Conservation (phyloP, 1,284 basidiomycete species). For the Meira miltonrushii region DNA sequence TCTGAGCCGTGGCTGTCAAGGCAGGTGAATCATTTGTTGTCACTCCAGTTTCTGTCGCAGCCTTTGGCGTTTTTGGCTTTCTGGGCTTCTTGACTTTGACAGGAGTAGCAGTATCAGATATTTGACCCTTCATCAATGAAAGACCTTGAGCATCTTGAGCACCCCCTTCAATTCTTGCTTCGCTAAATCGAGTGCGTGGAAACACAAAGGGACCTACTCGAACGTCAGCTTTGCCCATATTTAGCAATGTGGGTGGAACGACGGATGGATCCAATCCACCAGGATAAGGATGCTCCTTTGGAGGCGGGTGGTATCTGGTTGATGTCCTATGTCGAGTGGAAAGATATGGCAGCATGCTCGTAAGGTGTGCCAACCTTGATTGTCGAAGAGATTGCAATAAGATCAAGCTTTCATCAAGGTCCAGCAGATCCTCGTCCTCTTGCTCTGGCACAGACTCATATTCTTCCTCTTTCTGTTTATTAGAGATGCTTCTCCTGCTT, state of each 20-base stretch:
- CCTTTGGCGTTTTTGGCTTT: no score
- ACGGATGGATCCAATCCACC: constrained; percentile 35
- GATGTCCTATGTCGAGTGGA: constrained; percentile 10
- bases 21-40: neutral
- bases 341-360: constrained; percentile 41
- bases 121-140: neutral
- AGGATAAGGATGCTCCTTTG: constrained; percentile 1
- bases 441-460: neutral
- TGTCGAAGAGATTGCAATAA: constrained; percentile 47
- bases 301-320: constrained; percentile 3
- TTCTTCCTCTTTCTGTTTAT: neutral
- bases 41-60: neutral
- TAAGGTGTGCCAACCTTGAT: constrained; percentile 47
- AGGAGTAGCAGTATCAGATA: neutral
- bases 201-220: constrained; percentile 42
- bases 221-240: constrained; percentile 38
- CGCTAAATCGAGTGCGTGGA: constrained; percentile 10
- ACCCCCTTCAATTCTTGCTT: constrained; percentile 3
- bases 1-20: neutral
- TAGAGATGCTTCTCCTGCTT: neutral
- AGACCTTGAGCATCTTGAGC: constrained; percentile 1
- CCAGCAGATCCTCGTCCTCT: neutral
- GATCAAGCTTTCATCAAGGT: constrained; percentile 22
- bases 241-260: constrained; percentile 29
- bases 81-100: no score